phyloP scores from a whole-genome alignment of 305 asterid species.

The Fraxinus albicans region DNA sequence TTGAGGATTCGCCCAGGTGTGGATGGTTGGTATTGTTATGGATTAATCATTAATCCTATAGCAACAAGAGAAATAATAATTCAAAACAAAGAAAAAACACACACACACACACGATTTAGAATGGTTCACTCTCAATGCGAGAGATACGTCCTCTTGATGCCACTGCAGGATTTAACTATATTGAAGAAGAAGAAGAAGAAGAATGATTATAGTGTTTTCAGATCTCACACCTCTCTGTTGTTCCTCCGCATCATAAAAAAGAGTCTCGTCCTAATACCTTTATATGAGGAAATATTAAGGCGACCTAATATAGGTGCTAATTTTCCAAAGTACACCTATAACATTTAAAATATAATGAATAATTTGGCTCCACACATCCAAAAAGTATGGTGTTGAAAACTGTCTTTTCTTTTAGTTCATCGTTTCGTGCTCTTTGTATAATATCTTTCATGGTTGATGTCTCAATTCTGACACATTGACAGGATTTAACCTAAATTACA shows the following conservation, averaged over 20 bases:
- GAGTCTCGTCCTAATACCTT: neutral
- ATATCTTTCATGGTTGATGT: neutral
- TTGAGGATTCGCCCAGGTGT: neutral
- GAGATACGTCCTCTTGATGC: neutral
- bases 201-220: neutral
- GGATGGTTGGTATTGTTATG: neutral
- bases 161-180: neutral
- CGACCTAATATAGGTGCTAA: neutral
- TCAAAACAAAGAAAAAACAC: neutral
- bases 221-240: neutral
- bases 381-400: neutral
- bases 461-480: neutral
- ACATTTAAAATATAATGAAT: neutral
- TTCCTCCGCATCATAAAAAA: neutral
- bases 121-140: neutral
- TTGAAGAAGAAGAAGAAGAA: neutral
- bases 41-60: neutral
- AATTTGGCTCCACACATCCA: neutral
- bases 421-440: neutral
- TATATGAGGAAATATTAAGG: neutral
- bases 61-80: neutral
- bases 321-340: neutral
- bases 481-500: neutral
- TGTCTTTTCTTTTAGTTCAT: neutral
- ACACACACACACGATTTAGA: neutral